Conservation (phyloP, 1,284 basidiomycete genomes). For the Jaminaea rosea region DNA sequence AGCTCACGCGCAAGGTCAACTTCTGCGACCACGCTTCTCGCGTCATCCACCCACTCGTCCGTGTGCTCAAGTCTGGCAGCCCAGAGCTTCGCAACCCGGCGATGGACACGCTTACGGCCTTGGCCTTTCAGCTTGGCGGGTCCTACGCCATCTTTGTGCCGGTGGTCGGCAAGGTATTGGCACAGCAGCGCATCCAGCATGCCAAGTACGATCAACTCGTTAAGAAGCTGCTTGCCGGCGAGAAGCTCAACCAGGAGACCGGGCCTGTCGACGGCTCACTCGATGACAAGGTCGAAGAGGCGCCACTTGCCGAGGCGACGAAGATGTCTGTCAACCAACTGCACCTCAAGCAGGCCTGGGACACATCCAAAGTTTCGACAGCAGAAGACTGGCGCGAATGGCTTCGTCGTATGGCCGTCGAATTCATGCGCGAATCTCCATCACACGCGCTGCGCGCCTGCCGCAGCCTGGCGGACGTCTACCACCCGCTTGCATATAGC, state of each 20-base stretch:
- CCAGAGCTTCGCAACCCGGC: conserved; percentile 71
- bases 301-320: conserved; percentile 52
- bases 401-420: conserved; percentile 85
- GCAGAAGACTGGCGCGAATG: conserved; percentile 88
- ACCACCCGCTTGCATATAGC: conserved; percentile 83
- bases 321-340: conserved; percentile 96
- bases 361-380: conserved; percentile 68
- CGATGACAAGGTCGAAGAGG: conserved; percentile 45
- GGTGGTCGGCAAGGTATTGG: conserved; percentile 82
- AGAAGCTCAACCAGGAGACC: conserved; percentile 66
- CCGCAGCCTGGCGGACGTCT: conserved; percentile 82
- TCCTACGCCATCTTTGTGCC: conserved; percentile 97
- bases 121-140: conserved; percentile 85
- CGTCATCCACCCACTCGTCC: conserved; percentile 88
- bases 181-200: conserved; percentile 73
- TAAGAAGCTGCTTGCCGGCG: conserved; percentile 79
- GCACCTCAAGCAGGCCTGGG: conserved; percentile 95
- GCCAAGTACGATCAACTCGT: conserved; percentile 80
- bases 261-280: conserved; percentile 22
- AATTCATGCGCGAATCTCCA: conserved; percentile 96
- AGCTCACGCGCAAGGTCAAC: conserved; percentile 84
- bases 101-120: conserved; percentile 85
- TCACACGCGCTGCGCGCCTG: conserved; percentile 94
- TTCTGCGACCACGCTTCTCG: conserved; percentile 98
- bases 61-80: conserved; percentile 72